Evolutionary conservation across 1,284 basidiomycete species (phyloP).

Genomic region (Kwoniella shivajii): DNA sequence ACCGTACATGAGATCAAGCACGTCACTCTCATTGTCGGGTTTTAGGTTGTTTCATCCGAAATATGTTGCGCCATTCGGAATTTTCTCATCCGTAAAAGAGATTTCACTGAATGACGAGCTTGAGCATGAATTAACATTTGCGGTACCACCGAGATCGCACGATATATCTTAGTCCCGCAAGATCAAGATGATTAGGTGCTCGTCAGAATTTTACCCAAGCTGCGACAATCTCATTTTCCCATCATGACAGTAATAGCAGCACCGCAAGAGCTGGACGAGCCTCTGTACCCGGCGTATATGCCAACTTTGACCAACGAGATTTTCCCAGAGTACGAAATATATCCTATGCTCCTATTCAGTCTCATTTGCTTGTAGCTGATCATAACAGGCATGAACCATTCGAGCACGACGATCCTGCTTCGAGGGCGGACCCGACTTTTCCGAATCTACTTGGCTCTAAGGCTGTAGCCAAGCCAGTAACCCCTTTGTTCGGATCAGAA

Average conservation of each 20-base stretch:
- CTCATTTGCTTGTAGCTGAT: background rate
- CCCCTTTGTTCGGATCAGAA: constrained; percentile 17
- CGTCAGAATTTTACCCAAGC: background rate
- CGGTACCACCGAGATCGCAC: too few relatives aligned
- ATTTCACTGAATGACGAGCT: background rate
- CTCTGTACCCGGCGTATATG: constrained; percentile 16
- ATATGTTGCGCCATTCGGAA: too few relatives aligned
- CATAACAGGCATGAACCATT: constrained; percentile 7
- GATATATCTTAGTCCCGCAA: too few relatives aligned
- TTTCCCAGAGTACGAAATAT: constrained; percentile 1
- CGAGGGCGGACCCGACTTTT: constrained; percentile 12
- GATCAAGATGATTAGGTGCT: background rate
- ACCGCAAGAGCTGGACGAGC: constrained; percentile 8
- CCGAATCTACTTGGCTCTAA: constrained; percentile 3
- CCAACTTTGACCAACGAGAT: constrained; percentile 9
- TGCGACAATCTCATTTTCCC: background rate
- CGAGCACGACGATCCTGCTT: constrained; percentile 15
- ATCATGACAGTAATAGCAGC: constrained; percentile 4
- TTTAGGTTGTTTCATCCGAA: too few relatives aligned
- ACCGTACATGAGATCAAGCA: too few relatives aligned
- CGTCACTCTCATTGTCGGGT: too few relatives aligned
- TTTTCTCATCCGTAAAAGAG: background rate
- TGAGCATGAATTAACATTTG: background rate
- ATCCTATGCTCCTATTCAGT: too few relatives aligned
- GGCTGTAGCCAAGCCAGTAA: constrained; percentile 1